A percentile compares a stretch with the other conserved stretches of the same genome.
phyloP scores from a whole-genome alignment of 495 filamentous ascomycete genomes.

The Xylaria palmicola region DNA sequence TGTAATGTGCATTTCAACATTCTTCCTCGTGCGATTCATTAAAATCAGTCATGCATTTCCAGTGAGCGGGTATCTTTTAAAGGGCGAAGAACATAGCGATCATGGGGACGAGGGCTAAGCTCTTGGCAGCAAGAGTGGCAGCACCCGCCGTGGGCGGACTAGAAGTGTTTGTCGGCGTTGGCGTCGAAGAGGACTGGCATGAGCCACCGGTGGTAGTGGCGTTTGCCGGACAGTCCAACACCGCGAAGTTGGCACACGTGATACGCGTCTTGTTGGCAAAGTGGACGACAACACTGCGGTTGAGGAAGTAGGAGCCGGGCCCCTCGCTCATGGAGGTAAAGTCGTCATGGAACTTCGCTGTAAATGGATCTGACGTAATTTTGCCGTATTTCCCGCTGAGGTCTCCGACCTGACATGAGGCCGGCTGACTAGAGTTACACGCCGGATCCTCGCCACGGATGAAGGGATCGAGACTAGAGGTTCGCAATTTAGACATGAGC shows the following conservation, averaged over 20 bases:
- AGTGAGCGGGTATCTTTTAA: constrained; percentile 3
- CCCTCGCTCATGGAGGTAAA: constrained; percentile 63
- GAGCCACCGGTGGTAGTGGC: not conserved
- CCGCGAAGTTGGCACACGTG: constrained; percentile 67
- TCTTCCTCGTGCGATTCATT: constrained; percentile 8
- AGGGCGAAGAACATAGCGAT: constrained; percentile 23
- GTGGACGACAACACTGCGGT: constrained; percentile 78
- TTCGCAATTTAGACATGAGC: not conserved
- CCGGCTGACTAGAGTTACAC: constrained; percentile 61
- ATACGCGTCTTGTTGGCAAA: constrained; percentile 67
- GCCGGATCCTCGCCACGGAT: constrained; percentile 60
- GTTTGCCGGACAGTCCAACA: constrained; percentile 17
- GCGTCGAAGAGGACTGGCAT: constrained; percentile 10
- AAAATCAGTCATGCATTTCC: not conserved
- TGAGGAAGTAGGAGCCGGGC: constrained; percentile 69
- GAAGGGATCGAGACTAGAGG: constrained; percentile 39
- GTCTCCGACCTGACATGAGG: constrained; percentile 82
- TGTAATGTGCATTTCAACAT: not conserved
- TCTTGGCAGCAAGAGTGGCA: constrained; percentile 12
- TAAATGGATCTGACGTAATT: constrained; percentile 50
- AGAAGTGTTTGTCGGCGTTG: not conserved
- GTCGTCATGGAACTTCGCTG: constrained; percentile 58
- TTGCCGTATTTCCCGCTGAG: constrained; percentile 77
- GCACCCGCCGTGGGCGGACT: constrained; percentile 10
- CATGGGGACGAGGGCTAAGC: constrained; percentile 21